phyloP scores from a whole-genome alignment of 768 basidiomycete species.

The Coprinopsis cinerea region DNA sequence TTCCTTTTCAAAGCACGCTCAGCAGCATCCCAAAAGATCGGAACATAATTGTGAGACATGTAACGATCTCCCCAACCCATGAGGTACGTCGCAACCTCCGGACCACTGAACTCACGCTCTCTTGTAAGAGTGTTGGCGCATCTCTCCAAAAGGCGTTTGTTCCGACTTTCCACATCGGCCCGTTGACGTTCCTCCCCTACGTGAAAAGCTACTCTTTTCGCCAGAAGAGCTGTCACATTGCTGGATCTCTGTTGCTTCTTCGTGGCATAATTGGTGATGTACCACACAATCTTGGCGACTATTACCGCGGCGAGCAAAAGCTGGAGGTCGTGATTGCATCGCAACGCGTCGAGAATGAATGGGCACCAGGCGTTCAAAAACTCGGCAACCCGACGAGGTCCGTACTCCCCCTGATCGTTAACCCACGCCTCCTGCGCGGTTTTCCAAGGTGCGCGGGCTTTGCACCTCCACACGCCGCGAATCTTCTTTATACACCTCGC shows the following conservation, averaged over 20 bases:
- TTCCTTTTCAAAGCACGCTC: not conserved
- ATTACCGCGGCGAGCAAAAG: constrained; percentile 27
- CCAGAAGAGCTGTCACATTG: constrained; percentile 34
- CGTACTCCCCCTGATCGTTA: constrained; percentile 22
- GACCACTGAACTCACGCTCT: constrained; percentile 32
- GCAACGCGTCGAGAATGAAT: constrained; percentile 13
- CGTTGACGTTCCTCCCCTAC: constrained; percentile 17
- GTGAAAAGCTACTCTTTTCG: constrained; percentile 21
- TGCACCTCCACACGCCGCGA: constrained; percentile 23
- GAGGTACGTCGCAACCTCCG: constrained; percentile 31
- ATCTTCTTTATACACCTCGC: constrained; percentile 17
- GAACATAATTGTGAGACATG: constrained; percentile 29
- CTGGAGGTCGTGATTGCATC: constrained; percentile 36
- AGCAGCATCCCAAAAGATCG: constrained; percentile 27
- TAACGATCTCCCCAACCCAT: constrained; percentile 38
- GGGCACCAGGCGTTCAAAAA: constrained; percentile 27
- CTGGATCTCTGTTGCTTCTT: constrained; percentile 32
- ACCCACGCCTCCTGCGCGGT: constrained; percentile 20
- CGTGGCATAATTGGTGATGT: constrained; percentile 32
- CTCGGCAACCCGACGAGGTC: constrained; percentile 14
- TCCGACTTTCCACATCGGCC: constrained; percentile 13
- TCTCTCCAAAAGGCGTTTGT: constrained; percentile 25
- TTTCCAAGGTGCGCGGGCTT: constrained; percentile 26
- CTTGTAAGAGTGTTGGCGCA: constrained; percentile 27
- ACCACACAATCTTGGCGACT: constrained; percentile 29